These are phyloP conservation scores for Penicillium sp. DNA, from an alignment of 2,329 filamentous ascomycete genomes.

Conservation along the genomic window DNA sequence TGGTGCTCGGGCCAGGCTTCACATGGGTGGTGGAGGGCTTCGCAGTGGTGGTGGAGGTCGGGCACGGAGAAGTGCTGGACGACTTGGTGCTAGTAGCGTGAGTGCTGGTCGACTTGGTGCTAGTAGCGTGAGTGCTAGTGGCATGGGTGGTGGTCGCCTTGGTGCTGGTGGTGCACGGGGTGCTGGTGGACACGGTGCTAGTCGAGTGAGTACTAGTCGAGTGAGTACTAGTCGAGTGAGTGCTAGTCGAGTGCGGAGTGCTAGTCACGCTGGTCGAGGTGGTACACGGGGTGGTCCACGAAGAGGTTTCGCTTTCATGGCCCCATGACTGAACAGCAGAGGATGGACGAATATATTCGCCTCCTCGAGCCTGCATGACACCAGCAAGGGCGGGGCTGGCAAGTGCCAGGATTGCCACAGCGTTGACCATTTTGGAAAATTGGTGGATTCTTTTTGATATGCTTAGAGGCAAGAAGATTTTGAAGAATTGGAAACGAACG, in stretches of 20 bases:
- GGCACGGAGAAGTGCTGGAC: not conserved
- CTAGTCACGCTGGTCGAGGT: slow-evolving; percentile 5
- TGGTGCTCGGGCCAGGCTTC: slow-evolving; percentile 19
- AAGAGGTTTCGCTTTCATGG: not conserved
- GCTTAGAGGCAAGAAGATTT: slow-evolving; percentile 7
- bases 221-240: slow-evolving; percentile 1
- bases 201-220: not conserved
- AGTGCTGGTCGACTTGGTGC: slow-evolving; percentile 3
- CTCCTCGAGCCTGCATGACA: slow-evolving; percentile 25
- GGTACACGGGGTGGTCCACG: slow-evolving; percentile 10
- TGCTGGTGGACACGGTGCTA: slow-evolving; percentile 6
- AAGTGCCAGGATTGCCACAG: slow-evolving; percentile 32
- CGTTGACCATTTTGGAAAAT: slow-evolving; percentile 32
- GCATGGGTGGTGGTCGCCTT: slow-evolving; percentile 4
- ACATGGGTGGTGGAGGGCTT: slow-evolving; percentile 12
- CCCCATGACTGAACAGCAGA: slow-evolving; percentile 2
- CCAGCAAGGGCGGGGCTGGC: slow-evolving; percentile 33
- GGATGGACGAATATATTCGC: slow-evolving; percentile 6
- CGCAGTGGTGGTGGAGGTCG: slow-evolving; percentile 2
- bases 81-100: not conserved
- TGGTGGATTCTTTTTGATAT: slow-evolving; percentile 6
- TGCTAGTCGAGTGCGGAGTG: not conserved
- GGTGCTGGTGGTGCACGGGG: slow-evolving; percentile 3
- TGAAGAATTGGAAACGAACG: slow-evolving; percentile 19
- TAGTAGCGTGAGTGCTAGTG: slow-evolving; percentile 3